phyloP scores from a whole-genome alignment of 768 basidiomycete genomes.

The Boletales sp. region DNA sequence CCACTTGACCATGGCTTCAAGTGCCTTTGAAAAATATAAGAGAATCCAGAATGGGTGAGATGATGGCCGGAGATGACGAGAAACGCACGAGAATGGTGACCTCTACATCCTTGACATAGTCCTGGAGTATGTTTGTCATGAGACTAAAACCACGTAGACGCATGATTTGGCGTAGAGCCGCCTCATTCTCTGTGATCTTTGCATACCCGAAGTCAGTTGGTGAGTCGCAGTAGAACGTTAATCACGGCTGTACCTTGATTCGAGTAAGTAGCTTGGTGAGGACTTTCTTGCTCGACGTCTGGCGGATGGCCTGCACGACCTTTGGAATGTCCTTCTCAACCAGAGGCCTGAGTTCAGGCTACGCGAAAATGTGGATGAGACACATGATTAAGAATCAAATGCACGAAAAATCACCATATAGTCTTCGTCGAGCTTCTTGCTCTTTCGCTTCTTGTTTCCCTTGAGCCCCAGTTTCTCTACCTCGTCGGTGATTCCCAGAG shows the following conservation, averaged over 20 bases:
- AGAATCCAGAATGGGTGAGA: not conserved
- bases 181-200: slow-evolving; percentile 82
- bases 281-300: slow-evolving; percentile 80
- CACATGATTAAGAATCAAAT: not conserved
- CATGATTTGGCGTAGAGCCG: slow-evolving; percentile 79
- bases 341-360: slow-evolving; percentile 80
- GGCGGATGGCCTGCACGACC: slow-evolving; percentile 86
- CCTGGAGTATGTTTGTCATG: slow-evolving; percentile 85
- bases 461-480: slow-evolving; percentile 80
- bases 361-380: slow-evolving; percentile 1
- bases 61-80: not conserved
- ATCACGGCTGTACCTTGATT: slow-evolving; percentile 57
- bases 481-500: slow-evolving; percentile 92
- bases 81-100: slow-evolving; percentile 63
- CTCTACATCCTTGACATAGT: slow-evolving; percentile 67
- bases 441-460: slow-evolving; percentile 84
- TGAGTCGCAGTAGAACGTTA: not conserved
- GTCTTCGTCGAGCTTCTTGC: slow-evolving; percentile 93
- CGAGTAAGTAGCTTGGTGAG: slow-evolving; percentile 79
- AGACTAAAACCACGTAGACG: slow-evolving; percentile 89
- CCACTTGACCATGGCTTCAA: slow-evolving; percentile 73
- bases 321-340: slow-evolving; percentile 81
- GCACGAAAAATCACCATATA: slow-evolving; percentile 57
- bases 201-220: not conserved
- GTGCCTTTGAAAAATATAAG: slow-evolving; percentile 37